A percentile compares a stretch with the other conserved stretches of the same genome.
Conservation (phyloP, 176 grass and related monocot genomes). For the Carex cristatella region DNA sequence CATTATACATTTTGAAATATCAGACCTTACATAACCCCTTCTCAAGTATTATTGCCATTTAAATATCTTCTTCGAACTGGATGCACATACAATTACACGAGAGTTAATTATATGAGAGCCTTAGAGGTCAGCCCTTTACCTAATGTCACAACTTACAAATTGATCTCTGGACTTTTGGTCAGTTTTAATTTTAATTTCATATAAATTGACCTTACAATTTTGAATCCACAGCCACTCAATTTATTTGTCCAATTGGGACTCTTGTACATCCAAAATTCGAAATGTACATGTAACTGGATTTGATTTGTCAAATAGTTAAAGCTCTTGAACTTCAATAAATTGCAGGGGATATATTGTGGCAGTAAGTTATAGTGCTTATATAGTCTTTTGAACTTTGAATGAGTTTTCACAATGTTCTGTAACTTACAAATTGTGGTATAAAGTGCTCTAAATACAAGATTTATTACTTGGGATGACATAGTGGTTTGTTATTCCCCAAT, state of each 20-base stretch:
- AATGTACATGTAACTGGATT: background rate
- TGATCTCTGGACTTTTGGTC: background rate
- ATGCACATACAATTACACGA: background rate
- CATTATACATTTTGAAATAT: background rate
- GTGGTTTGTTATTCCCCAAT: background rate
- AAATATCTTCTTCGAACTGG: background rate
- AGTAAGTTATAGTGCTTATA: background rate
- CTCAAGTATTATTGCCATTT: background rate
- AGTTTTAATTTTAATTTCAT: too few relatives aligned
- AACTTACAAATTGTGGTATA: background rate
- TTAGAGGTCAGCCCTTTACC: background rate
- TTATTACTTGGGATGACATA: background rate
- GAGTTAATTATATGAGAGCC: background rate
- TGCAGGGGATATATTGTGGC: background rate
- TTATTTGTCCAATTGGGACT: background rate
- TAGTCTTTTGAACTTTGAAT: background rate
- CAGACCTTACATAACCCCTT: background rate
- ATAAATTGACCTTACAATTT: background rate
- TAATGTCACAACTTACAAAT: background rate
- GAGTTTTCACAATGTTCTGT: background rate
- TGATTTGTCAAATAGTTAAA: slow-evolving; percentile 6
- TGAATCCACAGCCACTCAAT: background rate
- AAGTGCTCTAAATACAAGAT: background rate
- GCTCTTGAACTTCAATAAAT: background rate
- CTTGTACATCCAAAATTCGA: background rate